phyloP scores from a whole-genome alignment of 2,329 filamentous ascomycete genomes.

The Fusarium sp. region DNA sequence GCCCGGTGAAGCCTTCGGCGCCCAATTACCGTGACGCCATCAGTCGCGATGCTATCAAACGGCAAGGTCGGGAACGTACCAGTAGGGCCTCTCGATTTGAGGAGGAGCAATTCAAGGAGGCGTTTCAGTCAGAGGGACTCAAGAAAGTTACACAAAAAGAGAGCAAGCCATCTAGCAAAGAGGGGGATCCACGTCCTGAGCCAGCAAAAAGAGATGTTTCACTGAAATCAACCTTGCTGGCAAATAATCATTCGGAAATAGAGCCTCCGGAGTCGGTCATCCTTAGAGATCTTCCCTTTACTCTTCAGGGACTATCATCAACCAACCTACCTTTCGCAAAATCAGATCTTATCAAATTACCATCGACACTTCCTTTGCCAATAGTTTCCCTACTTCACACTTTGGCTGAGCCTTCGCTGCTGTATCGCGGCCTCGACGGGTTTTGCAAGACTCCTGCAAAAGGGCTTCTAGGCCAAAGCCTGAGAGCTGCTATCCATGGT shows the following conservation, averaged over 20 bases:
- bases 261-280: slow-evolving; percentile 73
- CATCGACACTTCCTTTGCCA: slow-evolving; percentile 81
- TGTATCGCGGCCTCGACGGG: slow-evolving; percentile 81
- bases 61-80: slow-evolving; percentile 50
- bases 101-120: slow-evolving; percentile 60
- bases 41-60: slow-evolving; percentile 48
- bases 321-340: slow-evolving; percentile 81
- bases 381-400: slow-evolving; percentile 88
- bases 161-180: slow-evolving; percentile 49
- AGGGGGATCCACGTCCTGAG: slow-evolving; percentile 46
- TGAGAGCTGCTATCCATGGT: slow-evolving; percentile 83
- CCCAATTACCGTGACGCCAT: slow-evolving; percentile 52
- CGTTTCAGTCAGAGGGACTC: slow-evolving; percentile 64
- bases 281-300: slow-evolving; percentile 87
- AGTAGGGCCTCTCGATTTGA: slow-evolving; percentile 53
- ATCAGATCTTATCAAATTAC: slow-evolving; percentile 76
- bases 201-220: slow-evolving; percentile 59
- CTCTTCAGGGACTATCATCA: slow-evolving; percentile 90
- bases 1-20: slow-evolving; percentile 52
- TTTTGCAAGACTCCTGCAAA: slow-evolving; percentile 86
- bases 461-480: slow-evolving; percentile 89
- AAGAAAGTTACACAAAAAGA: slow-evolving; percentile 55
- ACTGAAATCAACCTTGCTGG: slow-evolving; percentile 65
- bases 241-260: slow-evolving; percentile 64
- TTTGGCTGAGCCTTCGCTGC: slow-evolving; percentile 89